Percentiles rank a stretch among this genome's conserved stretches.
These are phyloP conservation scores for Colletotrichum kahawae DNA, from an alignment of 2,329 filamentous ascomycete species.

Conservation along the genomic window DNA sequence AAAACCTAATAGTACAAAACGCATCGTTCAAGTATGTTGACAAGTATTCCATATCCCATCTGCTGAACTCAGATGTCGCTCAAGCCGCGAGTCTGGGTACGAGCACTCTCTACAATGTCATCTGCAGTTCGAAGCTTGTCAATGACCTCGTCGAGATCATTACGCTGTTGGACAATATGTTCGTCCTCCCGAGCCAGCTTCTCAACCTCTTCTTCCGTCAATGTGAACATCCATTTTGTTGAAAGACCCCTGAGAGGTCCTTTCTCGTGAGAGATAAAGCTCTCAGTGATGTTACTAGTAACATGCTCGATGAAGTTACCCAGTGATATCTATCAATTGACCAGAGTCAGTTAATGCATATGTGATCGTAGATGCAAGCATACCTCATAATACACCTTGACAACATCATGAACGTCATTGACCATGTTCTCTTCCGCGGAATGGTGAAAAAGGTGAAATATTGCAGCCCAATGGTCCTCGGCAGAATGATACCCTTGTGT, in stretches of 20 bases:
- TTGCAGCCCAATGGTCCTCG: neutral
- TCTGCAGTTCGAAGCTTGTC: conserved; percentile 20
- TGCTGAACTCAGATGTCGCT: neutral
- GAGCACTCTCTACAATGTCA: conserved; percentile 26
- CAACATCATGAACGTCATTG: conserved; percentile 38
- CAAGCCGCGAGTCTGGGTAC: neutral
- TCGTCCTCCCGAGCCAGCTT: conserved; percentile 29
- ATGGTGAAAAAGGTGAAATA: conserved; percentile 25
- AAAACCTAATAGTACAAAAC: too few relatives aligned
- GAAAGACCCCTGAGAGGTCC: conserved; percentile 28
- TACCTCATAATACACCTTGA: conserved; percentile 43
- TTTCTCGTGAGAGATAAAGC: conserved; percentile 23
- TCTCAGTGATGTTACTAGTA: conserved; percentile 27
- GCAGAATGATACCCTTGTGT: neutral
- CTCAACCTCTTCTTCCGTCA: conserved; percentile 25
- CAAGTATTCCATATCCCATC: neutral
- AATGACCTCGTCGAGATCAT: neutral
- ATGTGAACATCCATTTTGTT: conserved; percentile 23
- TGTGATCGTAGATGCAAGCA: neutral
- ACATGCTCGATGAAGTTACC: conserved; percentile 29
- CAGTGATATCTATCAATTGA: conserved; percentile 16
- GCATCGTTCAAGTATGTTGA: too few relatives aligned
- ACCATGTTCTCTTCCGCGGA: conserved; percentile 30
- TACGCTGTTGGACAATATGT: neutral
- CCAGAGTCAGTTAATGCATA: neutral